phyloP scores from a whole-genome alignment of 2,329 filamentous ascomycete species.

The Fusarium falciforme region DNA sequence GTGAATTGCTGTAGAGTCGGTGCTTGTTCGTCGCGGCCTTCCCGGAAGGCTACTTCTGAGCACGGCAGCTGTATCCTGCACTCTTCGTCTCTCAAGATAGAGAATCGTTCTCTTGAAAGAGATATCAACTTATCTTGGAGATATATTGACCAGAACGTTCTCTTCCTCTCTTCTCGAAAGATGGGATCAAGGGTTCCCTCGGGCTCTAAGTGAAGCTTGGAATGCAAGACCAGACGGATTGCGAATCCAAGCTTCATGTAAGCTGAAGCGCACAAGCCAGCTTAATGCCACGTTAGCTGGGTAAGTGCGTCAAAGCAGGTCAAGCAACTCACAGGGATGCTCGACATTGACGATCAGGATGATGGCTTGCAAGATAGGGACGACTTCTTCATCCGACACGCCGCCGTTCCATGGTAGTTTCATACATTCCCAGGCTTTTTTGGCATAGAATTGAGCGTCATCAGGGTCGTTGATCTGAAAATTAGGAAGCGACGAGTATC shows the following conservation, averaged over 20 bases:
- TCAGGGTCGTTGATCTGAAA: not conserved
- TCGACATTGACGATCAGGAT: not conserved
- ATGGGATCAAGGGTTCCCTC: not conserved
- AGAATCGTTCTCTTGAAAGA: not conserved
- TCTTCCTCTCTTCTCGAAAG: not conserved
- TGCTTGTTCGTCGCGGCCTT: not conserved
- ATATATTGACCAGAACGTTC: not conserved
- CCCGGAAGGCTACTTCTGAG: not conserved
- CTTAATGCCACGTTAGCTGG: not conserved
- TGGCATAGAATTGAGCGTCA: not conserved
- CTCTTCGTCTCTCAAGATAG: not conserved
- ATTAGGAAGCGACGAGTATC: not conserved
- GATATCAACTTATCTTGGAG: not conserved
- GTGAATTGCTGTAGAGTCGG: not conserved
- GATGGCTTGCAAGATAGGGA: not conserved
- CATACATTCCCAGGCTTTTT: not conserved
- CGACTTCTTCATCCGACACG: not conserved
- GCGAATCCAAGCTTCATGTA: not conserved
- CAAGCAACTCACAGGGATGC: not conserved
- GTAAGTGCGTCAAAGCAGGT: not conserved
- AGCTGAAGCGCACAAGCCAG: not conserved
- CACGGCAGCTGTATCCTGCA: not conserved
- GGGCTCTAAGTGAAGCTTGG: not conserved
- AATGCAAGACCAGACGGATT: not conserved
- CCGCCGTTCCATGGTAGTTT: not conserved